Conservation (phyloP, 257 asterid species). For the Scutellaria barbata region DNA sequence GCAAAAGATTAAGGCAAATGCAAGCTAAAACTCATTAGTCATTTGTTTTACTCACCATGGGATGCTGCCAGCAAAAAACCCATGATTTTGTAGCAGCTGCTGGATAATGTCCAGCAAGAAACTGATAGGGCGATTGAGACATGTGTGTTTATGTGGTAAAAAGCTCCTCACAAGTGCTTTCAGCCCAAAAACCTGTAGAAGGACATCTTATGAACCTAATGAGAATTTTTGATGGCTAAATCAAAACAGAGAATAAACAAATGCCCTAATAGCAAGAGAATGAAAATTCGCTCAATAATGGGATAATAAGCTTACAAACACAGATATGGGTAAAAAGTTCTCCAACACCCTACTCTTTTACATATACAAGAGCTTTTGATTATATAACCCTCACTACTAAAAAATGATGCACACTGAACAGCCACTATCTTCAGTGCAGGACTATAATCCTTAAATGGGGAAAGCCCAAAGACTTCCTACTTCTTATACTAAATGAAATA, state of each 20-base stretch:
- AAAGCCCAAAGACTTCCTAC: slow-evolving; percentile 9
- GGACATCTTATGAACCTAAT: slow-evolving; percentile 19
- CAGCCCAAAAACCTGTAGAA: slow-evolving; percentile 81
- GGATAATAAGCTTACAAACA: slow-evolving; percentile 1
- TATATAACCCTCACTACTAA: slow-evolving; percentile 14
- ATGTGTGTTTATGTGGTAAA: slow-evolving; percentile 58
- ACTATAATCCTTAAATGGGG: slow-evolving; percentile 21
- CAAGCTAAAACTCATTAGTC: slow-evolving; percentile 18
- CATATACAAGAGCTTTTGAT: slow-evolving; percentile 20
- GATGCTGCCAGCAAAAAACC: slow-evolving; percentile 49
- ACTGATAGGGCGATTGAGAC: slow-evolving; percentile 52
- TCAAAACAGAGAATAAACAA: slow-evolving; percentile 25
- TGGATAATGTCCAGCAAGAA: slow-evolving; percentile 62
- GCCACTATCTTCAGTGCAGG: slow-evolving; percentile 24
- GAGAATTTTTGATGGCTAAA: slow-evolving; percentile 31
- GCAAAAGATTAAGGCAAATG: slow-evolving; percentile 27
- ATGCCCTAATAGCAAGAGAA: slow-evolving; percentile 14
- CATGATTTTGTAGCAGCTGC: slow-evolving; percentile 64
- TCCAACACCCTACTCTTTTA: slow-evolving; percentile 11
- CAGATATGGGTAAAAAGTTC: slow-evolving; percentile 6
- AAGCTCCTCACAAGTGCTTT: slow-evolving; percentile 79
- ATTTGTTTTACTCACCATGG: slow-evolving; percentile 54
- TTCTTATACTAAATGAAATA: slow-evolving; percentile 20
- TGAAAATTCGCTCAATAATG: neutral
- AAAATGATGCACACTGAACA: slow-evolving; percentile 21